Evolutionary conservation across 1,284 basidiomycete genomes (phyloP).

Genomic region (Cutaneotrichosporon sp.): DNA sequence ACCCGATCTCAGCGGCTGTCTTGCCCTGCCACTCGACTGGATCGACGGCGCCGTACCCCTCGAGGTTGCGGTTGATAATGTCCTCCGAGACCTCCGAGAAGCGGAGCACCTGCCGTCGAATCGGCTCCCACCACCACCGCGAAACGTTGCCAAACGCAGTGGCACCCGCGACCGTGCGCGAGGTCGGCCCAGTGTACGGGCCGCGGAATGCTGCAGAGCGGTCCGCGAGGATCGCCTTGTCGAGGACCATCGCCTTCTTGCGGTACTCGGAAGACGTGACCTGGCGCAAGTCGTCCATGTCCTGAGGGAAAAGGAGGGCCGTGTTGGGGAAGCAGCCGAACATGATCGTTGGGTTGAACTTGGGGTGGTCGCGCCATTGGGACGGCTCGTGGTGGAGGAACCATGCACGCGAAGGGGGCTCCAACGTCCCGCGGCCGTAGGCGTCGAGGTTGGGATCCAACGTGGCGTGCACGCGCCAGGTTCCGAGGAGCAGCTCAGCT

Average conservation of each 20-base stretch:
- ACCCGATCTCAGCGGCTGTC: conserved; percentile 1
- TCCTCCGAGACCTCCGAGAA: conserved; percentile 56
- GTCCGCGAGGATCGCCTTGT: conserved; percentile 59
- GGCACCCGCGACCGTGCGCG: conserved; percentile 57
- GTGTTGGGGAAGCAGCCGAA: conserved; percentile 46
- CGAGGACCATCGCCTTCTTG: conserved; percentile 48
- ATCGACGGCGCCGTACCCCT: conserved; percentile 45
- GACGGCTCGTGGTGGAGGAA: conserved; percentile 40
- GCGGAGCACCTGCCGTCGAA: conserved; percentile 58
- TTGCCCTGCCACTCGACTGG: conserved; percentile 20
- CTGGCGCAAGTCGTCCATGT: conserved; percentile 58
- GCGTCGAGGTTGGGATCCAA: conserved; percentile 39
- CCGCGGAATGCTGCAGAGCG: conserved; percentile 69
- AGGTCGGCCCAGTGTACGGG: conserved; percentile 58
- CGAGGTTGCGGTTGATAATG: conserved; percentile 42
- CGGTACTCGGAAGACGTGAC: conserved; percentile 40
- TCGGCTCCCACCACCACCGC: conserved; percentile 65
- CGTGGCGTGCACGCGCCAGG: conserved; percentile 63
- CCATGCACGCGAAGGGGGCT: conserved; percentile 42
- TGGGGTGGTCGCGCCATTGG: conserved; percentile 46
- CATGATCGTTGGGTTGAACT: conserved; percentile 45
- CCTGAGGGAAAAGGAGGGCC: conserved; percentile 61
- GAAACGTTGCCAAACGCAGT: conserved; percentile 48
- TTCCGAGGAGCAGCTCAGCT: conserved; percentile 67
- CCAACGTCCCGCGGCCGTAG: conserved; percentile 33